A percentile compares a stretch with the other conserved stretches of the same genome.
Conservation (phyloP, 495 filamentous ascomycete species). For the Aspergillus avenaceus region DNA sequence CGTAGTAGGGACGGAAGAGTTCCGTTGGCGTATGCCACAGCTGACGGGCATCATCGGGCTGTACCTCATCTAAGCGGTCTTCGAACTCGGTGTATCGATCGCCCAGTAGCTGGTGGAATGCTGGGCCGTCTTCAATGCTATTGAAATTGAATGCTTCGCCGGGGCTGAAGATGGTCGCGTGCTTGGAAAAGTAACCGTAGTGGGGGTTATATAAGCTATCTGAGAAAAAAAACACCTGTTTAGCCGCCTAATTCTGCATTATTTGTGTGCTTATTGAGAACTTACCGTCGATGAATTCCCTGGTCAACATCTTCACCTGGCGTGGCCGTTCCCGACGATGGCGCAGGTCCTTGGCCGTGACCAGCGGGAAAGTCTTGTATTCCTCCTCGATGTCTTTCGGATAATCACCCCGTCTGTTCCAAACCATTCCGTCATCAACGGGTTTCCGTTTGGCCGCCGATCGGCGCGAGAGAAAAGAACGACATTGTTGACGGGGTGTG, state of each 20-base stretch:
- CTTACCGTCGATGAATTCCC: conserved; percentile 95
- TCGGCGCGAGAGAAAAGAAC: conserved; percentile 39
- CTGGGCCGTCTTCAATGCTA: conserved; percentile 69
- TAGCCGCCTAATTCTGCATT: neutral
- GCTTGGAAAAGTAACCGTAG: conserved; percentile 98
- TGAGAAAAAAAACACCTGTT: conserved; percentile 23
- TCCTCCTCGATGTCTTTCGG: conserved; percentile 74
- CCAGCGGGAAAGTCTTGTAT: conserved; percentile 71
- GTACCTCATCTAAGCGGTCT: conserved; percentile 69
- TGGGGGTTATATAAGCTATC: conserved; percentile 95
- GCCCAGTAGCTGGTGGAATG: conserved; percentile 73
- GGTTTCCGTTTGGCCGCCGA: conserved; percentile 26
- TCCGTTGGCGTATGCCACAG: conserved; percentile 99
- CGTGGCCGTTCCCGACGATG: conserved; percentile 69
- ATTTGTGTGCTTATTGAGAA: neutral
- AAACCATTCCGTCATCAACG: conserved; percentile 41
- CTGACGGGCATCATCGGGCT: conserved; percentile 74
- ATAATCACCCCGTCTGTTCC: conserved; percentile 78
- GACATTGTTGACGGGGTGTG: conserved; percentile 30
- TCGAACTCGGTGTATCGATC: conserved; percentile 86
- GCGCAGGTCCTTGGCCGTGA: conserved; percentile 75
- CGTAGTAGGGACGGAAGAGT: conserved; percentile 94
- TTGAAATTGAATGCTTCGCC: conserved; percentile 93
- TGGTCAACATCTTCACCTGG: conserved; percentile 90
- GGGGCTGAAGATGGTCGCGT: conserved; percentile 91